These are phyloP conservation scores for Neckera pumila DNA, from an alignment of 225 moss, liverwort and hornwort species.

Conservation along the genomic window DNA sequence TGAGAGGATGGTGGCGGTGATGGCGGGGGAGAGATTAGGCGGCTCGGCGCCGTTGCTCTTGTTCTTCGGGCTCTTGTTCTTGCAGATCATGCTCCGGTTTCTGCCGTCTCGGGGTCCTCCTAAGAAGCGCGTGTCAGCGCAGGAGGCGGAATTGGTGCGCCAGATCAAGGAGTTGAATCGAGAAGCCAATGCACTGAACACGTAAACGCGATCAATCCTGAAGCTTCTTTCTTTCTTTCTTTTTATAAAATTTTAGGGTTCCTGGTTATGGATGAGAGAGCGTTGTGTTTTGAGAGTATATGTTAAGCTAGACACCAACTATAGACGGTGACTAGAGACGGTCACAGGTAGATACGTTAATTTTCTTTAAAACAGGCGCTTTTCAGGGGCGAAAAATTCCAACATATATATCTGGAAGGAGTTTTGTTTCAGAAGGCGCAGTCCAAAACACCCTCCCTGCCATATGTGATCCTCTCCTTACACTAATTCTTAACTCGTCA, in stretches of 20 bases:
- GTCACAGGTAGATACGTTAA: neutral
- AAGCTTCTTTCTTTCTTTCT: neutral
- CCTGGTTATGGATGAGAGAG: neutral
- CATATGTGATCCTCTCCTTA: too few species aligned
- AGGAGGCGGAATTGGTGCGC: conserved; percentile 41
- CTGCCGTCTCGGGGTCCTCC: conserved; percentile 4
- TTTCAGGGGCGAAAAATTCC: too few species aligned
- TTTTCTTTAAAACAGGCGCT: neutral
- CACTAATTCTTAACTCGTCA: too few species aligned
- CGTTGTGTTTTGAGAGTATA: neutral
- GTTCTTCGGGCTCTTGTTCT: conserved; percentile 15
- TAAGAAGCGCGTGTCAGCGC: conserved; percentile 11
- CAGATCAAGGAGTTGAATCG: conserved; percentile 64
- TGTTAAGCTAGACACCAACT: neutral
- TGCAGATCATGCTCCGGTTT: conserved; percentile 25
- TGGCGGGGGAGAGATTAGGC: neutral
- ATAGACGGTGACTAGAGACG: neutral
- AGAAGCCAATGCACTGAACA: conserved; percentile 7
- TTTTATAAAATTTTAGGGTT: neutral
- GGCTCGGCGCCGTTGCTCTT: conserved; percentile 24
- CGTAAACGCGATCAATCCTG: neutral
- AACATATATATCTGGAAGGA: too few species aligned
- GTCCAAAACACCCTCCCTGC: too few species aligned
- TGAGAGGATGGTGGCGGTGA: neutral
- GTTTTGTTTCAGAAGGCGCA: too few species aligned